Evolutionary conservation across 495 filamentous ascomycete species (phyloP), one percentile per base, ranked within the genome.

Genomic region (Evansstolkia leycettana): DNA sequence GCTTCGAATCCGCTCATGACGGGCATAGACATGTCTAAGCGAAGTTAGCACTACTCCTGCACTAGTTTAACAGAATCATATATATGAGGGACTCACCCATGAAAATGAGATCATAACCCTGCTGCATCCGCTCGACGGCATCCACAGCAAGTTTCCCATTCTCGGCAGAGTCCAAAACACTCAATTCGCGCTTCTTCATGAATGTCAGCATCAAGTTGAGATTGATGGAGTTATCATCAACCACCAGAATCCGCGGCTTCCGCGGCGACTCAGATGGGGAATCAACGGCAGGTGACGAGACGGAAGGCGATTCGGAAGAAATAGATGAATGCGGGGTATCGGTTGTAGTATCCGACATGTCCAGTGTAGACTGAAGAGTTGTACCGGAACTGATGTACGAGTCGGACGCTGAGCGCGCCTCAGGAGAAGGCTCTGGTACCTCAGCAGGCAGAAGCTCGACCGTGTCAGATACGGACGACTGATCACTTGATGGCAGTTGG

Each of bases 191-290:
- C 33, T 65, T 72, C 20, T 60, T 62, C 62, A 82, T 69, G 39
- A 76, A 76, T 0, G 74, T 74, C 26, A 72, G 56, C 30, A 84
- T 69, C 0, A 84, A 58, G n/a, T 72, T 76, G 23, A 84, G 68
- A 42, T 86, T 86, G 45, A 86, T 83, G 2, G 66, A 60, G 48
- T 86, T 86, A 45, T 86, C 81, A 39, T 86, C 81, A 0, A 84
- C 80, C 0, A 84, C 67, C 0, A 84, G 66, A 4, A 83, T 60
- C 16, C 51, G 50, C 9, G 58, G 42, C 13, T 17, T 18, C 1
- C 11, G 20, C 20, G 20, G 20, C 9, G 9, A 23, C 5, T 23
- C 5, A 9, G 20, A 23, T 23, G 20, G 20, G 20, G 20, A 9
- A 9, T 23, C 20, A 23, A 23, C 20, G 9, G 4, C 20, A 23